These are phyloP conservation scores for Cryptomeria japonica DNA, from an alignment of 75 land plant genomes.

Conservation along the genomic window DNA sequence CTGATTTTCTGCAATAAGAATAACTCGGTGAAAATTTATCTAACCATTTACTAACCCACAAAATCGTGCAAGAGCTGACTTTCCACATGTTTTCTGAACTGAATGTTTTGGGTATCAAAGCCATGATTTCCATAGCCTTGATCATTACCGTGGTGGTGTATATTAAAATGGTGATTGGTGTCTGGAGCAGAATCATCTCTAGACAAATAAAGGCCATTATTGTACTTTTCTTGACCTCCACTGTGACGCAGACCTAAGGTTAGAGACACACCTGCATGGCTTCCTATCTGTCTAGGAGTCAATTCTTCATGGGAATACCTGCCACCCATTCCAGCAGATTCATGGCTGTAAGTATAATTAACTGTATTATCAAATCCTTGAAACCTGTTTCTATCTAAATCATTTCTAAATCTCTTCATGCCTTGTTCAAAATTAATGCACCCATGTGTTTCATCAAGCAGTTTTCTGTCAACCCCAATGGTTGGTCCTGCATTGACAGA, in stretches of 20 bases:
- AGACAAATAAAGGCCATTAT: slow-evolving; percentile 36
- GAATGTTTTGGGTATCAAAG: slow-evolving; percentile 35
- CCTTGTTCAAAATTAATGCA: slow-evolving; percentile 8
- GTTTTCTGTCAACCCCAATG: background rate
- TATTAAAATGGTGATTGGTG: slow-evolving; percentile 27
- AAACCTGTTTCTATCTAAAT: slow-evolving; percentile 9
- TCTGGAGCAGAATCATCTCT: slow-evolving; percentile 25
- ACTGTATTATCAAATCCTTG: slow-evolving; percentile 6
- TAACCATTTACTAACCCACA: slow-evolving; percentile 20
- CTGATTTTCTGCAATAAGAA: background rate
- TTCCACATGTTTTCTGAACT: slow-evolving; percentile 41
- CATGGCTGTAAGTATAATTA: slow-evolving; percentile 15
- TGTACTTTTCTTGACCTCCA: slow-evolving; percentile 20
- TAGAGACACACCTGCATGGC: slow-evolving; percentile 45
- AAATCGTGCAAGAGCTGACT: slow-evolving; percentile 62
- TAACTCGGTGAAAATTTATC: background rate
- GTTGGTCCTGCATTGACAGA: slow-evolving; percentile 7
- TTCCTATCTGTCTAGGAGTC: slow-evolving; percentile 17
- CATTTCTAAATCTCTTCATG: slow-evolving; percentile 4
- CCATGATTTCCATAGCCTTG: slow-evolving; percentile 17
- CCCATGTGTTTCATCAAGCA: slow-evolving; percentile 3
- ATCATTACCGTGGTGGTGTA: slow-evolving; percentile 20
- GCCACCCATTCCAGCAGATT: background rate
- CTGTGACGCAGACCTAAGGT: slow-evolving; percentile 68
- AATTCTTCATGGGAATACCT: slow-evolving; percentile 29